These are phyloP conservation scores for Andalucia godoyi DNA, from an alignment of 78 protist species.

Conservation along the genomic window DNA sequence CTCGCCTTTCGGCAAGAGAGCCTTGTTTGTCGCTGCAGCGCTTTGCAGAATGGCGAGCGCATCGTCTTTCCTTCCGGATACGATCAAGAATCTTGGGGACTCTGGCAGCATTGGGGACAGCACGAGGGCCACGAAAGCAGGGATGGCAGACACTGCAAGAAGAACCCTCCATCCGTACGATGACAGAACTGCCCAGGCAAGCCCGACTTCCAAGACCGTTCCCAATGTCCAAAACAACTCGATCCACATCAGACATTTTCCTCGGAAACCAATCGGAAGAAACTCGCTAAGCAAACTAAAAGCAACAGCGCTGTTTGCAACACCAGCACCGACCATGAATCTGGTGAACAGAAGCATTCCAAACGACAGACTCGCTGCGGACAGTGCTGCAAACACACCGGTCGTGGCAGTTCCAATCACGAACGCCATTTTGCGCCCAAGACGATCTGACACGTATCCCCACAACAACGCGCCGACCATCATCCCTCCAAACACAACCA, in stretches of 20 bases:
- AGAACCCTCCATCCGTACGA: neutral
- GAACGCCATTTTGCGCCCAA: neutral
- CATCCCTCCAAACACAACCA: neutral
- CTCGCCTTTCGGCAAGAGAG: too few species aligned
- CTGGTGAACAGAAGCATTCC: neutral
- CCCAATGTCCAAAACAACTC: slow-evolving; percentile 10
- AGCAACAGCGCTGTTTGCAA: neutral
- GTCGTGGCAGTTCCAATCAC: too few species aligned
- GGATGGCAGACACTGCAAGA: neutral
- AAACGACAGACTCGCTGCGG: neutral
- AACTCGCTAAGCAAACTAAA: neutral
- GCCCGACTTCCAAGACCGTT: neutral
- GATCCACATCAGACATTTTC: neutral
- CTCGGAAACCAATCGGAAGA: neutral
- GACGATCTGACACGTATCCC: neutral
- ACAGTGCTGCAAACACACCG: neutral
- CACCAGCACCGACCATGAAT: slow-evolving; percentile 1
- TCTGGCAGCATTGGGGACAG: neutral
- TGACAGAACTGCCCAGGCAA: neutral
- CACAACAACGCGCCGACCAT: neutral
- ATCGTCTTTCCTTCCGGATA: neutral
- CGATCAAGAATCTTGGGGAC: neutral
- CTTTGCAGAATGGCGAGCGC: neutral
- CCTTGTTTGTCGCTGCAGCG: neutral
- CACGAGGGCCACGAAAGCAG: neutral